These are phyloP conservation scores for Corylus americana DNA, from an alignment of 306 rosid species.

Conservation along the genomic window DNA sequence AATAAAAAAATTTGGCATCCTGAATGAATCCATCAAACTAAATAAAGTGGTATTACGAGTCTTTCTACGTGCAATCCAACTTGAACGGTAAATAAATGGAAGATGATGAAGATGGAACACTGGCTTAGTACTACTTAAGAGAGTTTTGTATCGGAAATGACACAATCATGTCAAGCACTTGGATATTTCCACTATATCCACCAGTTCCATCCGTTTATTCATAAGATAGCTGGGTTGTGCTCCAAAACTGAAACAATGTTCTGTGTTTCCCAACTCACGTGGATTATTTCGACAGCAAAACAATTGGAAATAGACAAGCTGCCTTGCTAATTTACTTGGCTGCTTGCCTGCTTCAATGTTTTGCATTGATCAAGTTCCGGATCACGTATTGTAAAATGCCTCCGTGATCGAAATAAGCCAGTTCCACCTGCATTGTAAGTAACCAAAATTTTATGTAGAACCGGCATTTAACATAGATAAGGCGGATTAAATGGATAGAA, in stretches of 20 bases:
- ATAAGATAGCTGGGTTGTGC: slow-evolving; percentile 26
- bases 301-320: slow-evolving; percentile 21
- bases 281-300: slow-evolving; percentile 37
- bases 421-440: slow-evolving; percentile 65
- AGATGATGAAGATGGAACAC: not conserved
- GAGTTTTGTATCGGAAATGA: slow-evolving; percentile 26
- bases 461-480: not conserved
- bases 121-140: not conserved
- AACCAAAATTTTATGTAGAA: slow-evolving; percentile 16
- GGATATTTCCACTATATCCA: not conserved
- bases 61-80: not conserved
- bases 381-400: slow-evolving; percentile 88
- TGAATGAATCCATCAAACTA: not conserved
- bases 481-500: not conserved
- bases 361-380: slow-evolving; percentile 74
- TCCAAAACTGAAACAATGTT: slow-evolving; percentile 27
- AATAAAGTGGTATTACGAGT: not conserved
- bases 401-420: slow-evolving; percentile 86
- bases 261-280: slow-evolving; percentile 15
- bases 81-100: not conserved
- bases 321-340: slow-evolving; percentile 12
- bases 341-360: slow-evolving; percentile 34
- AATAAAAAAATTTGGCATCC: too few relatives aligned
- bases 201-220: slow-evolving; percentile 40
- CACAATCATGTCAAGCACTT: slow-evolving; percentile 12